phyloP scores from a whole-genome alignment of 768 basidiomycete genomes.

The Macrolepiota dolichaula region DNA sequence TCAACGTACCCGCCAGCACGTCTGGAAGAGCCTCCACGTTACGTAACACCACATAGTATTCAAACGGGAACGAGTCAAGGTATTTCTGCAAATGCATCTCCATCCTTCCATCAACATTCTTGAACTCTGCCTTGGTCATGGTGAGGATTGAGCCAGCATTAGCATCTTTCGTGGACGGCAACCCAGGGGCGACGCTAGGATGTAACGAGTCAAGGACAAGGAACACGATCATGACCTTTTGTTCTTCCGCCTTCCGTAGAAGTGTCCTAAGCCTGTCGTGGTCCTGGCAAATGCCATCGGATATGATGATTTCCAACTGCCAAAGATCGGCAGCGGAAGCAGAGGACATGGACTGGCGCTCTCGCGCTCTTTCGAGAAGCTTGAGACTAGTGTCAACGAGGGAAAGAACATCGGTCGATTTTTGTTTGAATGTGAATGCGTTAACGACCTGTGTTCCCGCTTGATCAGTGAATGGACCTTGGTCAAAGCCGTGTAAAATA shows the following conservation, averaged over 20 bases:
- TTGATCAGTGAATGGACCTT: slow-evolving; percentile 76
- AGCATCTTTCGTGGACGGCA: slow-evolving; percentile 16
- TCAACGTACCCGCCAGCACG: slow-evolving; percentile 81
- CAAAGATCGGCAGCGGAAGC: slow-evolving; percentile 80
- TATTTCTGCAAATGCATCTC: slow-evolving; percentile 88
- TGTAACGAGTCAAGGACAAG: slow-evolving; percentile 91
- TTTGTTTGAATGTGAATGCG: slow-evolving; percentile 87
- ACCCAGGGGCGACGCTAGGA: slow-evolving; percentile 16
- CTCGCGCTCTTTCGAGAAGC: slow-evolving; percentile 74
- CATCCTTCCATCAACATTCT: slow-evolving; percentile 74
- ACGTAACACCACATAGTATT: slow-evolving; percentile 92
- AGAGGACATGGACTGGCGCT: slow-evolving; percentile 56
- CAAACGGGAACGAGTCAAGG: slow-evolving; percentile 95
- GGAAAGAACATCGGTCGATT: slow-evolving; percentile 80
- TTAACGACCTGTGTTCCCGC: slow-evolving; percentile 78
- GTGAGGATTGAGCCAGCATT: slow-evolving; percentile 79
- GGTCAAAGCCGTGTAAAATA: slow-evolving; percentile 82
- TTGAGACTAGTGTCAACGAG: slow-evolving; percentile 77
- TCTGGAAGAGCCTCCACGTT: slow-evolving; percentile 90
- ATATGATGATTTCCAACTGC: slow-evolving; percentile 98
- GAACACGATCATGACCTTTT: slow-evolving; percentile 94
- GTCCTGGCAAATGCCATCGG: slow-evolving; percentile 98
- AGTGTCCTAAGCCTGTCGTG: slow-evolving; percentile 80
- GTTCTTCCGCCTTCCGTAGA: slow-evolving; percentile 82
- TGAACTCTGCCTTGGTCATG: slow-evolving; percentile 91